Evolutionary conservation across 768 basidiomycete genomes (phyloP).

Genomic region (Kwoniella heveanensis): DNA sequence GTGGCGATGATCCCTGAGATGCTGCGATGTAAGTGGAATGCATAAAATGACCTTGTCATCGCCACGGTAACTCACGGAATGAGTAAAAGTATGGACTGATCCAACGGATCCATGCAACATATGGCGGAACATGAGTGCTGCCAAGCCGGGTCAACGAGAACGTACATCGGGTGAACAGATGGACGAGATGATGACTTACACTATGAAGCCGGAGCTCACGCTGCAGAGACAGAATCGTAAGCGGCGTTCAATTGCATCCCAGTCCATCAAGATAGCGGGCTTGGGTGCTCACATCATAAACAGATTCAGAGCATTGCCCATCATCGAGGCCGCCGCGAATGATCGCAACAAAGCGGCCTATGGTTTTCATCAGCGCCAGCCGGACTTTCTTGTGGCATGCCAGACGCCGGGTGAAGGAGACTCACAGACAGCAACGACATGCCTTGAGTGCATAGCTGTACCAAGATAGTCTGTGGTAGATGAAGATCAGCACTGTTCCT

Average conservation of each 20-base stretch:
- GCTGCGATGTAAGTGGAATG: too few species aligned
- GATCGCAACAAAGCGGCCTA: constrained; percentile 38
- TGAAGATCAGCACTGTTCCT: not conserved
- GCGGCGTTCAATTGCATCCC: too few species aligned
- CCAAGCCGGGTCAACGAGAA: constrained; percentile 2
- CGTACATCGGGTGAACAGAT: too few species aligned
- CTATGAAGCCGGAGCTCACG: constrained; percentile 46
- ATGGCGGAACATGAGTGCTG: constrained; percentile 48
- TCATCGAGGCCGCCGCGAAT: constrained; percentile 37
- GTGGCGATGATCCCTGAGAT: constrained; percentile 52
- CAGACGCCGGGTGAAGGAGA: not conserved
- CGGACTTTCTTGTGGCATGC: not conserved
- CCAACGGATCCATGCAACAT: constrained; percentile 58
- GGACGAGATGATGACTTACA: constrained; percentile 19
- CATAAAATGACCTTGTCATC: too few species aligned
- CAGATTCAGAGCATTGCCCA: constrained; percentile 43
- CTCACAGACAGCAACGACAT: constrained; percentile 33
- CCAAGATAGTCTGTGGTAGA: constrained; percentile 32
- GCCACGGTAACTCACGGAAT: constrained; percentile 51
- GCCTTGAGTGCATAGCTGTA: constrained; percentile 42
- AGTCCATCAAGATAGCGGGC: too few species aligned
- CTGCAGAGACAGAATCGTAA: constrained; percentile 11
- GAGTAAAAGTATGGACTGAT: constrained; percentile 59
- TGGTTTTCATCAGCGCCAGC: not conserved
- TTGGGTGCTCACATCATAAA: constrained; percentile 36